A percentile compares a stretch with the other conserved stretches of the same genome.
Evolutionary conservation across 495 filamentous ascomycete species (phyloP).

Genomic region (Talaromyces trachyspermus): DNA sequence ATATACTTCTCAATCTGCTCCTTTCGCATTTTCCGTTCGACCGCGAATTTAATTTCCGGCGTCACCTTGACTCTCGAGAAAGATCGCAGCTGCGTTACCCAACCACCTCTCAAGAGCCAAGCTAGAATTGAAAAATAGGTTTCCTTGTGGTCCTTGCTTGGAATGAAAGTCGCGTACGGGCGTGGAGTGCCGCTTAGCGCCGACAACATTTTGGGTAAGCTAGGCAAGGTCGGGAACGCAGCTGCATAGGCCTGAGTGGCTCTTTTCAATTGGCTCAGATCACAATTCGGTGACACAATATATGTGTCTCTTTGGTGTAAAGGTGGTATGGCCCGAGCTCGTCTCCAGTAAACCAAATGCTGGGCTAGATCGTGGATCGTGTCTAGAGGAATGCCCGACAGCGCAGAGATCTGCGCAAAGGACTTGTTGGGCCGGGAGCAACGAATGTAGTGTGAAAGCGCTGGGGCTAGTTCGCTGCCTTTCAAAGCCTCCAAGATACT

Average conservation of each 20-base stretch:
- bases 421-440: slow-evolving; percentile 79
- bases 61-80: slow-evolving; percentile 71
- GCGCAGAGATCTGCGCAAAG: slow-evolving; percentile 70
- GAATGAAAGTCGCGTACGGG: slow-evolving; percentile 72
- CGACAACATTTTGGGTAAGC: slow-evolving; percentile 76
- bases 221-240: slow-evolving; percentile 72
- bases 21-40: slow-evolving; percentile 35
- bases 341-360: slow-evolving; percentile 91
- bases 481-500: slow-evolving; percentile 65
- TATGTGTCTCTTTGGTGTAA: slow-evolving; percentile 88
- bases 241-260: slow-evolving; percentile 65
- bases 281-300: slow-evolving; percentile 85
- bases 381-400: slow-evolving; percentile 61
- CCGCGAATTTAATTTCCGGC: slow-evolving; percentile 40
- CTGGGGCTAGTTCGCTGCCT: slow-evolving; percentile 58
- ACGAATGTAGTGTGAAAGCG: slow-evolving; percentile 76
- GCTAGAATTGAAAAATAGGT: slow-evolving; percentile 84
- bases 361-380: slow-evolving; percentile 80
- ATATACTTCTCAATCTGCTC: slow-evolving; percentile 39
- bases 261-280: slow-evolving; percentile 63
- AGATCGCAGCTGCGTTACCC: slow-evolving; percentile 84
- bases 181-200: slow-evolving; percentile 68
- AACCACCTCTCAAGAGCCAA: slow-evolving; percentile 85
- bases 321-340: slow-evolving; percentile 85
- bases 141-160: slow-evolving; percentile 79